Base-by-base conservation (phyloP, 176 grass and related monocot species). In the Cocos nucifera region DNA sequence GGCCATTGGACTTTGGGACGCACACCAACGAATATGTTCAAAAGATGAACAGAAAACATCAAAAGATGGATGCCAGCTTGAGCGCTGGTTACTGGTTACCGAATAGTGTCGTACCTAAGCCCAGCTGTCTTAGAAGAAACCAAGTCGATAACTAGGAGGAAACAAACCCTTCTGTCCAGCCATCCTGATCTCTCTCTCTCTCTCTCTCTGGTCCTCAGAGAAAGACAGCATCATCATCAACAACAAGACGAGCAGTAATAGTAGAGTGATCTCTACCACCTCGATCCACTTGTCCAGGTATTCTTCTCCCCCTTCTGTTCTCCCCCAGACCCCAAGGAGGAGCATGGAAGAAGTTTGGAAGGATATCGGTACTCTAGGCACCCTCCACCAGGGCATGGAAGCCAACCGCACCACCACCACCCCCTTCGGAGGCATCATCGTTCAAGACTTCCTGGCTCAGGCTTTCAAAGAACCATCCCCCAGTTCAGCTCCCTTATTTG, bases 301-400 rank as follows among this genome's bases (percentile, higher is more conserved):
- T 56, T 56, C 19, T 56, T 23, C 64, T 66, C 17, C 53, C 26
- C 35, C 5, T n/a, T n/a, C n/a, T n/a, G n/a, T 56, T 23, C 64
- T 66, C 17, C 53, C 26, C 35, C 5, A 4, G 1, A 25, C 3
- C 25, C 2, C n/a, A 12, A 58, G 12, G 27, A 29, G 15, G 20
- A 17, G 4, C 19, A 58, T 69, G 67, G 67, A 69, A n/a, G 67
- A 69, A 29, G 20, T 69, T 10, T 69, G 67, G 67, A 69, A 69
- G 19, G 67, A 69, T 20, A 49, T 69, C 30, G 26, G 19, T n/a
- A n/a, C n/a, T 32, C 5, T 15, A 3, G 48, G 32, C 54, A 58
- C 67, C 10, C 19, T 56, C 14, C 67, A 58, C 5, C 54, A 49
- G 23, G 67, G 57, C 14, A 23, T 9, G 3, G 28, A 54, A 17